Base-by-base conservation (phyloP, 257 asterid genomes). In the Schizonepeta tenuifolia region DNA sequence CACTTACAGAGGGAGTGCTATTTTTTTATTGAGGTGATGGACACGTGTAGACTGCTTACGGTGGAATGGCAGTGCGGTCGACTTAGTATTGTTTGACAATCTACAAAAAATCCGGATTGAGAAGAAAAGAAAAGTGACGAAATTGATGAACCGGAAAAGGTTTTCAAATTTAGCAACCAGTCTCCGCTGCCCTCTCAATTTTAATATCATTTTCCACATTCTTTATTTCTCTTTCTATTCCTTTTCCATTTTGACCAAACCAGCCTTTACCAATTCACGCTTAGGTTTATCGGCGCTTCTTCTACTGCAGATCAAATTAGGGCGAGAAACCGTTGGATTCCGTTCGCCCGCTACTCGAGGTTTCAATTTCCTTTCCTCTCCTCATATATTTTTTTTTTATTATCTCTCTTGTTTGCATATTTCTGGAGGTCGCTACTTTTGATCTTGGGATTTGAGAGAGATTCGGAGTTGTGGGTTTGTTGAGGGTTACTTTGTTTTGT, bases 331-430 rank as follows among this genome's bases (percentile, higher is more conserved):
- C 31, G 68, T 62, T 54, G 14, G 62, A 63, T 21, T 53, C 61
- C 77, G 1, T 67, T 49, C 71, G 5, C 49, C 73, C 35, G 41
- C 70, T 28, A 12, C 38, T 40, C 65, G 36, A 64, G 43, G 72
- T 40, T 67, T 76, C 78, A 55, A 56, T 46, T 59, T 57, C 59
- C 55, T 55, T 40, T 57, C 64, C 56, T 58, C n/a, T 24, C 26
- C 26, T 24, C 2, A 24, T 24, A 24, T n/a, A n/a, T 49, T 71
- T 60, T 13, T 43, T 36, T 50, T 4, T 6, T 31, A 31, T 31
- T 31, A 4, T 31, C 36, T 31, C 36, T 31, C 41, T 40, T 26
- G 28, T 6, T 1, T 15, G 4, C n/a, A 12, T 21, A 2, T 58
- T 0, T 28, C 6, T 15, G 31, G 15, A 2, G 17, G 9, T 24